Base-by-base conservation (phyloP, 2,329 filamentous ascomycete genomes). In the Aspergillus pseudotamarii region DNA sequence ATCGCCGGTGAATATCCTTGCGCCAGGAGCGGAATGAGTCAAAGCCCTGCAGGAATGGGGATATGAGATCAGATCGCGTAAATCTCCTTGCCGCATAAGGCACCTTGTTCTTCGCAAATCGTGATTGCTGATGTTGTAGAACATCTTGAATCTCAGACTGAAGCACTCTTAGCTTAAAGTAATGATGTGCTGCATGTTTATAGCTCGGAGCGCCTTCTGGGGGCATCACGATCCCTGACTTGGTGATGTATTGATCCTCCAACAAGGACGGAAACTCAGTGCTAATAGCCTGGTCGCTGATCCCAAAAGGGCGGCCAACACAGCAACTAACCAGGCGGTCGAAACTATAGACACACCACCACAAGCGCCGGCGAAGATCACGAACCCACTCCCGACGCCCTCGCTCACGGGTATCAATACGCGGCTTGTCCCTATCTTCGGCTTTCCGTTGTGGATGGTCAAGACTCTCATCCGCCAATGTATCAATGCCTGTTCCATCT, bases 341-440 rank as follows among this genome's bases (percentile, higher is more conserved):
- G 60, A 98, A 88, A 6, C 92, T 94, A 78, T 98, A 98, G 1
- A 94, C 94, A 79, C 93, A 97, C 94, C 95, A 98, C 93, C 94
- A 98, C 16, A 98, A 83, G 36, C 94, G 87, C 61, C 94, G 86
- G 58, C 93, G 88, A 66, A 97, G 85, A 76, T 98, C 95, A 59
- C 94, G 88, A 45, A 93, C 85, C 85, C 93, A 97, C 77, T 96
- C 88, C 62, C 92, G 86, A 56, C 91, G 86, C 23, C 90, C 83
- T 76, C 89, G 78, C 82, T 91, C 84, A 61, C 82, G 82, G 56
- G 81, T 78, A 66, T 85, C 81, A 19, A 85, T 77, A 62, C 75
- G 79, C 60, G 68, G 67, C 59, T 70, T 77, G 10, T 66, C 58
- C 48, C 72, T 72, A 12, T 72, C 71, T 19, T 68, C 72, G 21